These are phyloP conservation scores for Sordariomycetes sp. DNA, from an alignment of 2,329 filamentous ascomycete genomes.

Conservation along the genomic window DNA sequence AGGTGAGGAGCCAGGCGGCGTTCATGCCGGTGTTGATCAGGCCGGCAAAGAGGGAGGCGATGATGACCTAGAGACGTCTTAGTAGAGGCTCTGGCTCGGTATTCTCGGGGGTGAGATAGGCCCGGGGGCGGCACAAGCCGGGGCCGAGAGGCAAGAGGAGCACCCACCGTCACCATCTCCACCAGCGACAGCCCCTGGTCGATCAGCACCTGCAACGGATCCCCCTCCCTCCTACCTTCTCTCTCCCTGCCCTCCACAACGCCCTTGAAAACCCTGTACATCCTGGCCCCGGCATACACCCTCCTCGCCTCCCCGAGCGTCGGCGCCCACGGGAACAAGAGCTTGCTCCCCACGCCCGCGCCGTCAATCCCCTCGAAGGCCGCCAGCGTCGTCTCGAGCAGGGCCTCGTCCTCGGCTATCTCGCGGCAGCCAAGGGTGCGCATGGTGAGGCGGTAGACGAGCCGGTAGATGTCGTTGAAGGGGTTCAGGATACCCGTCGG, in stretches of 20 bases:
- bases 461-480: slow-evolving; percentile 39
- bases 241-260: slow-evolving; percentile 33
- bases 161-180: neutral
- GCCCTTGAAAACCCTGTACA: slow-evolving; percentile 36
- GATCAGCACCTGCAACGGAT: slow-evolving; percentile 41
- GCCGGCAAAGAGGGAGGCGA: slow-evolving; percentile 45
- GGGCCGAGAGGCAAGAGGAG: neutral
- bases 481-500: slow-evolving; percentile 31
- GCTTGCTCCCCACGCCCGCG: slow-evolving; percentile 18
- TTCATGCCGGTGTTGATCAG: slow-evolving; percentile 46
- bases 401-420: slow-evolving; percentile 32
- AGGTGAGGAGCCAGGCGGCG: slow-evolving; percentile 38
- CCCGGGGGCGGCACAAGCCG: neutral
- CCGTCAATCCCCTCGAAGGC: slow-evolving; percentile 36
- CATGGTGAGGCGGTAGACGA: slow-evolving; percentile 47
- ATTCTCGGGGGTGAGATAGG: too few relatives aligned
- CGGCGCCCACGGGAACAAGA: slow-evolving; percentile 39
- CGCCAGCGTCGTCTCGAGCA: slow-evolving; percentile 29
- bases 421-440: slow-evolving; percentile 41
- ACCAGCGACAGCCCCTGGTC: slow-evolving; percentile 31
- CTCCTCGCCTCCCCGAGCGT: slow-evolving; percentile 29
- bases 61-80: slow-evolving; percentile 27
- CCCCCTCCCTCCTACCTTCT: slow-evolving; percentile 29
- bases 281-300: slow-evolving; percentile 28
- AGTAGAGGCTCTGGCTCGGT: too few relatives aligned